Evolutionary conservation across 495 filamentous ascomycete genomes (phyloP), one percentile per base, ranked within the genome.

Genomic region (Pyronema omphalodes): DNA sequence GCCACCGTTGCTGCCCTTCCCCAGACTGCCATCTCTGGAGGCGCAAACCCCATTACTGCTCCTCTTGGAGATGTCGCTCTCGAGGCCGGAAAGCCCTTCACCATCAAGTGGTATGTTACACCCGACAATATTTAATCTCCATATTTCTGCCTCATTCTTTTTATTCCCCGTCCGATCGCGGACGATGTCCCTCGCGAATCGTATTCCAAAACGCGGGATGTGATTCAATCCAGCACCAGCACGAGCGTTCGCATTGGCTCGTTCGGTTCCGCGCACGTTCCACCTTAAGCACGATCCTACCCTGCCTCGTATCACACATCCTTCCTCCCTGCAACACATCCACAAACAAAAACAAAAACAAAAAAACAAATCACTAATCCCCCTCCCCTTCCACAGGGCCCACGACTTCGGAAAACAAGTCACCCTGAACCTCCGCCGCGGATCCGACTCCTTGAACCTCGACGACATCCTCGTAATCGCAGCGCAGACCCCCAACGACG

Each of bases 401-500:
- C 73, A 69, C 44, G 76, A 75, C 52, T 54, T 50, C 37, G 73
- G 75, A n/a, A 71, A 73, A 33, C 19, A 51, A 29, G 68, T 82
- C 12, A 70, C 71, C 7, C 64, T 81, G 65, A 64, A 70, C 35
- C 67, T 82, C 60, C 71, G 79, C 55, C 70, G 63, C 54, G 78
- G 78, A 15, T 53, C 63, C 4, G 64, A 68, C 37, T 14, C 52
- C 37, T 70, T 65, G 50, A 68, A 74, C 53, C 54, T 77, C 6
- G 61, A 61, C 46, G 55, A 65, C 4, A 74, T 76, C 17, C 70
- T 60, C 36, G 57, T 62, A 7, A 73, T 83, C 63, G 75, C 72
- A 81, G 77, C 69, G 18, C 60, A 62, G 57, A 73, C 80, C 60
- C 47, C 62, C 46, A 82, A 83, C 71, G 69, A 68, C 44, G 79